Evolutionary conservation across 2,329 filamentous ascomycete species (phyloP).

Genomic region (Calonectria fujianensis): DNA sequence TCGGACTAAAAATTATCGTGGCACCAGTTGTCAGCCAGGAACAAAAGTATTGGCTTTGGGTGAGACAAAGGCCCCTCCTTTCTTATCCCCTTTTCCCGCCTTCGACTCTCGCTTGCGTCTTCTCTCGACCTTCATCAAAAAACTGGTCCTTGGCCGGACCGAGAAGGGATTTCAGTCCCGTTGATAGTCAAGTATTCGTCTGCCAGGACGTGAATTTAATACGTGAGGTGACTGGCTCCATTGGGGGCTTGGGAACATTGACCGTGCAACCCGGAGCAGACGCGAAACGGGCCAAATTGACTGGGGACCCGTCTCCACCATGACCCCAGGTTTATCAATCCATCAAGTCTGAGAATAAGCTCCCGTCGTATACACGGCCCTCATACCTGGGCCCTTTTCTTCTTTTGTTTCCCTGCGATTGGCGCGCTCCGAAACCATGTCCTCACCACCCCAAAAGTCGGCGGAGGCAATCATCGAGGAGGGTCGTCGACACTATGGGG

Average conservation of each 20-base stretch:
- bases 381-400: neutral
- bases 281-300: conserved; percentile 11
- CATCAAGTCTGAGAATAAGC: conserved; percentile 1
- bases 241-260: neutral
- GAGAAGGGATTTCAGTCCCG: conserved; percentile 12
- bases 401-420: too few species aligned
- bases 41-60: conserved; percentile 18
- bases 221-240: neutral
- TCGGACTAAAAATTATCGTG: neutral
- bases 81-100: neutral
- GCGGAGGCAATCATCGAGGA: conserved; percentile 58
- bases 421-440: conserved; percentile 39
- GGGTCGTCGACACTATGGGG: conserved; percentile 59
- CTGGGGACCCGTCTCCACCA: neutral
- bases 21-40: conserved; percentile 5
- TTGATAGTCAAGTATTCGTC: neutral
- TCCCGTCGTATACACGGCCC: neutral
- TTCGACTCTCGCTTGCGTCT: neutral
- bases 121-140: conserved; percentile 13
- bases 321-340: neutral
- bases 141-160: neutral
- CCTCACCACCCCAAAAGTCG: conserved; percentile 37
- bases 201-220: neutral
- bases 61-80: conserved; percentile 12
- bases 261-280: neutral